Conservation (phyloP, 345 rosid genomes). For the Melaleuca alternifolia region DNA sequence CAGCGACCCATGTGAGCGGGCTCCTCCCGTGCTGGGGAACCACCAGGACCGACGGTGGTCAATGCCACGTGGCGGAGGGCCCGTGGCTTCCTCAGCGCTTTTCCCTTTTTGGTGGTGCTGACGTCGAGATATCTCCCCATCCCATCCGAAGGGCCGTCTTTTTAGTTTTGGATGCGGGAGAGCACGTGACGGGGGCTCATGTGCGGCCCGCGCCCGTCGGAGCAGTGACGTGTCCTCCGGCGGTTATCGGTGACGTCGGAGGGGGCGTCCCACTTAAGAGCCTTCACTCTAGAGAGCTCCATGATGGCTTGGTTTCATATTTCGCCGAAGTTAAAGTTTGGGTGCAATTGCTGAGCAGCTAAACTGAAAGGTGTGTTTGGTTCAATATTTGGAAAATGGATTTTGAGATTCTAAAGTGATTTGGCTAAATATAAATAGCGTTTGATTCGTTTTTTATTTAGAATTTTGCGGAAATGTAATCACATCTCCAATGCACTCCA, state of each 20-base stretch:
- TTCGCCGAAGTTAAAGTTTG: background rate
- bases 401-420: no score
- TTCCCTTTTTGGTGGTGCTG: background rate
- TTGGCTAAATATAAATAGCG: no score
- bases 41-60: slow-evolving; percentile 36
- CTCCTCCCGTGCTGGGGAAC: slow-evolving; percentile 20
- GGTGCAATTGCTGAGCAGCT: no score
- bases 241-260: slow-evolving; percentile 12
- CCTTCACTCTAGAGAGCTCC: background rate
- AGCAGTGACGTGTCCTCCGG: slow-evolving; percentile 26
- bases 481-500: no score
- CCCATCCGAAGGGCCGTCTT: background rate
- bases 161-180: background rate
- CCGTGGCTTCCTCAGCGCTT: background rate
- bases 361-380: no score
- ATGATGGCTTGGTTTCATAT: background rate
- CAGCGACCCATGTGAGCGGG: slow-evolving; percentile 42
- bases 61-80: slow-evolving; percentile 26
- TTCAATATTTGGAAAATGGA: no score
- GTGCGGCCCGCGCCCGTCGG: background rate
- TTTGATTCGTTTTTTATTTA: no score
- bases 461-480: no score
- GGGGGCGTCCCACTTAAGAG: background rate
- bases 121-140: background rate
- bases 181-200: slow-evolving; percentile 24